Base-by-base conservation (phyloP, 257 asterid genomes). In the Cruciata laevipes region DNA sequence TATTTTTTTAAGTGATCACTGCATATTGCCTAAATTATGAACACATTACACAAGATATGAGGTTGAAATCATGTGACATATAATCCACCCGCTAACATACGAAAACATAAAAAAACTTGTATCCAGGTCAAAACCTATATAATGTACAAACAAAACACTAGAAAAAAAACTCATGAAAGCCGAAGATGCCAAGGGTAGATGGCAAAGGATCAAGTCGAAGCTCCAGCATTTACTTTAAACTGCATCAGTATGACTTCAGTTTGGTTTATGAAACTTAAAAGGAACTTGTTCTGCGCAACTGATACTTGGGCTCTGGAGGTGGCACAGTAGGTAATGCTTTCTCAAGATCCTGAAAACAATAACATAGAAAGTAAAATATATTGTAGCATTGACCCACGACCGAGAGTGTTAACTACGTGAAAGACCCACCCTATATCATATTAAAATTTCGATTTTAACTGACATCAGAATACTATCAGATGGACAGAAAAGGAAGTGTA, bases 281-380 rank as follows among this genome's bases (percentile, higher is more conserved):
- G 23, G 82, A 82, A 59, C 86, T 82, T 71, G 84, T 79, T 72
- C 84, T 64, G 33, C 84, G 76, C 37, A 82, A 76, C 73, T 82
- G 86, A 70, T 82, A 76, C 75, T 70, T 82, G 16, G 80, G 84
- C 78, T 82, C 84, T 9, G 75, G 82, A 40, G 70, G 78, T 62
- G 77, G 80, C 25, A 67, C 72, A 56, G 52, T 55, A 6, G 84
- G 76, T 60, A 82, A 69, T 44, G 72, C 67, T 62, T 71, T 70
- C 71, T 79, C 82, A 62, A 76, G 32, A 76, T 79, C 84, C 86
- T 82, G 73, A 61, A 73, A 47, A 37, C 47, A 17, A 9, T 5
- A 61, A 7, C 51, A 35, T 33, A 4, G 32, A 31, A 32, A 56
- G n/a, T 5, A 31, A 31, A 37, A 12, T 33, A 20, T 30, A 47